A percentile compares a stretch with the other conserved stretches of the same genome.
Evolutionary conservation across 2,329 filamentous ascomycete genomes (phyloP).

Genomic region (Aureobasidium sp.): DNA sequence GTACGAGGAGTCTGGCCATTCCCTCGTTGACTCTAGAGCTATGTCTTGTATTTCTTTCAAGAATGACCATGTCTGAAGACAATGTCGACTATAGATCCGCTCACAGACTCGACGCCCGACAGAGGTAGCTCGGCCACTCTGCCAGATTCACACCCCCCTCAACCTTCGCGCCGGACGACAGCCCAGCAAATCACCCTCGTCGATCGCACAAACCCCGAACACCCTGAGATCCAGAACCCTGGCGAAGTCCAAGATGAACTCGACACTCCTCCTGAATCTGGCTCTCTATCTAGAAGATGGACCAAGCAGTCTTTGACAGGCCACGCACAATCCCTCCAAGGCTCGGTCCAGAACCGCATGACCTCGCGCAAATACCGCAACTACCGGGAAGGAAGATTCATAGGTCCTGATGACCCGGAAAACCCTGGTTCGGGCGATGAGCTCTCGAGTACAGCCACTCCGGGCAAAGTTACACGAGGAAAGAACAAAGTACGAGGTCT

Average conservation of each 20-base stretch:
- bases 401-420: slow-evolving; percentile 23
- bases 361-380: slow-evolving; percentile 23
- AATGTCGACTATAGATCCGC: slow-evolving; percentile 2
- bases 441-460: slow-evolving; percentile 23
- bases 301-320: slow-evolving; percentile 23
- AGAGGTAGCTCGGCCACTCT: slow-evolving; percentile 10
- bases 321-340: slow-evolving; percentile 8
- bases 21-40: background rate
- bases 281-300: slow-evolving; percentile 30
- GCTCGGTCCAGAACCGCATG: slow-evolving; percentile 20
- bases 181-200: slow-evolving; percentile 78
- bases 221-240: slow-evolving; percentile 15
- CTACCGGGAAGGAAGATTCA: slow-evolving; percentile 30
- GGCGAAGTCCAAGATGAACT: slow-evolving; percentile 34
- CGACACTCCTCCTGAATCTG: slow-evolving; percentile 34
- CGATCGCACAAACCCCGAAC: slow-evolving; percentile 52
- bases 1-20: background rate
- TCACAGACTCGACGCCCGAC: background rate
- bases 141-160: slow-evolving; percentile 5
- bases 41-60: background rate
- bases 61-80: background rate
- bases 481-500: slow-evolving; percentile 33
- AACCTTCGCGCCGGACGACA: slow-evolving; percentile 41
- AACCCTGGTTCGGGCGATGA: slow-evolving; percentile 24
- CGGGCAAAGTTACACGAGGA: slow-evolving; percentile 33